phyloP scores from a whole-genome alignment of 495 filamentous ascomycete species.

The Apodospora peruviana region DNA sequence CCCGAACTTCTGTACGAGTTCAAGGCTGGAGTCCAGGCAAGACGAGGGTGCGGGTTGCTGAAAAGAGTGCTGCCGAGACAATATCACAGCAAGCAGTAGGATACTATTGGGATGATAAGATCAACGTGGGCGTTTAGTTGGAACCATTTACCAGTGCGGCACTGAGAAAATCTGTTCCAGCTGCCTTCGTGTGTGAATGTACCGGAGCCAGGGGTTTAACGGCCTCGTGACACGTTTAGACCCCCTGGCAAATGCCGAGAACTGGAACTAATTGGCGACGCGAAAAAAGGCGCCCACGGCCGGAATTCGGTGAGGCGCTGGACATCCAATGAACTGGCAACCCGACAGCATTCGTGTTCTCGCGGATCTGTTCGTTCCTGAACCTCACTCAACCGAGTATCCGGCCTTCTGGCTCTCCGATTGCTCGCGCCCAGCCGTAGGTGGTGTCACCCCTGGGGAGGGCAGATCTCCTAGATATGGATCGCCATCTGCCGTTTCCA shows the following conservation, averaged over 20 bases:
- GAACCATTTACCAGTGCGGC: background rate
- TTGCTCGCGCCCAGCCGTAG: no score
- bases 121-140: background rate
- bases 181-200: background rate
- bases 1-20: no score
- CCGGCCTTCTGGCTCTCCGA: no score
- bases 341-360: background rate
- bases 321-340: slow-evolving; percentile 11
- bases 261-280: background rate
- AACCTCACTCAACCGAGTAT: no score
- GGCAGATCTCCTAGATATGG: no score
- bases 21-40: no score
- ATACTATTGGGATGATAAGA: background rate
- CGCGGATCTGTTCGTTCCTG: no score
- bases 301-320: background rate
- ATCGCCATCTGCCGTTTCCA: no score
- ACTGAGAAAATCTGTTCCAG: no score
- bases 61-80: slow-evolving; percentile 21
- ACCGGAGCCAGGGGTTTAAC: slow-evolving; percentile 14
- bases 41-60: slow-evolving; percentile 22
- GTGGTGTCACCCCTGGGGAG: no score
- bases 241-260: slow-evolving; percentile 11
- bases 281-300: background rate
- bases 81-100: background rate
- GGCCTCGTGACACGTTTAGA: slow-evolving; percentile 23